Evolutionary conservation across 148 eudicot species (phyloP), one percentile per base, ranked within the genome.

Genomic region (Camellia granthamiana): DNA sequence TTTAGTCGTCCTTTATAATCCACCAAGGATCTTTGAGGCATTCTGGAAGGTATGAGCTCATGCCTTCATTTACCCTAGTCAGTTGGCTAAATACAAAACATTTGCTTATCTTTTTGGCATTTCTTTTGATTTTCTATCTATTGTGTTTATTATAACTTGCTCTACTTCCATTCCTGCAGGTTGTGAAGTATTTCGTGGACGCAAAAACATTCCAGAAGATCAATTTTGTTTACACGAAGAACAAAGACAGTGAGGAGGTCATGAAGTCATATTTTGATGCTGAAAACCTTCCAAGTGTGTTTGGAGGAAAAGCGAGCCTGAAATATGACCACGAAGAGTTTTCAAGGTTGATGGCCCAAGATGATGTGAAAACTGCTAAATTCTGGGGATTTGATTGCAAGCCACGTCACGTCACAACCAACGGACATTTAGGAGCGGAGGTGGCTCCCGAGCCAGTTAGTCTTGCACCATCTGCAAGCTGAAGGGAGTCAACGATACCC

Each of bases 271-370:
- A 79, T 69, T 92, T 95, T 55, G 94, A 95, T 82, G 72, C 86
- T 13, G 90, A 88, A 64, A 95, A 92, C 74, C 97, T 95, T 76
- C 95, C 95, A 0, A 83, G 82, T 82, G 95, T 89, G 87, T 95
- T 95, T 83, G 98, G 97, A 7, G 97, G 98, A 30, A 87, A 91
- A 47, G 86, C 90, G 13, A 89, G 91, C 51, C 80, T 95, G 77
- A 85, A 91, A 60, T 95, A 92, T 69, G 92, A 94, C 76, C 98
- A 93, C 44, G 90, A 87, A 76, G 94, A 90, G 72, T 93, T 92
- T 80, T 91, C 98, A 16, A 87, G 83, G 74, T 46, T 87, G 86
- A 93, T 93, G 98, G 82, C 79, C 5, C 84, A 89, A 75, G 98
- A 93, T 18, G 95, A 91, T 65, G 82, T 84, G 51, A 92, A 89